Conservation (phyloP, 257 asterid species). For the Lithospermum erythrorhizon region DNA sequence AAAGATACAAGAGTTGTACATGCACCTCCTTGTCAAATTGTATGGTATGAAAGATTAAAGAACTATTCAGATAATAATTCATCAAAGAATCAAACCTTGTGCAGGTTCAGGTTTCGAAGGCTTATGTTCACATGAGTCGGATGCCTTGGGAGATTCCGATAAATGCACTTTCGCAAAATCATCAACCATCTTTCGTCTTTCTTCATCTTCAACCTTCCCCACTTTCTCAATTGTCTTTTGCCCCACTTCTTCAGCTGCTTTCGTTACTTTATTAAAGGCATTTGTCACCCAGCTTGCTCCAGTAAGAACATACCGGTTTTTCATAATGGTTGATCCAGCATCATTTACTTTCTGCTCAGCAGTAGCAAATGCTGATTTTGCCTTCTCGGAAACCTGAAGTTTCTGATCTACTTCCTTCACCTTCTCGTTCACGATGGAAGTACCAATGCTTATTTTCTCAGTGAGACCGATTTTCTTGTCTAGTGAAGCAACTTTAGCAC, state of each 20-base stretch:
- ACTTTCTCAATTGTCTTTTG: constrained; percentile 80
- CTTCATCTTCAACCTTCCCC: constrained; percentile 63
- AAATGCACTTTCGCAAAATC: constrained; percentile 72
- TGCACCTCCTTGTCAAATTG: constrained; percentile 14
- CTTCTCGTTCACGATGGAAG: constrained; percentile 64
- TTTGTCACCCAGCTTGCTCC: constrained; percentile 85
- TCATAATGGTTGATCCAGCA: constrained; percentile 85
- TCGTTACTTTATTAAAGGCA: constrained; percentile 60
- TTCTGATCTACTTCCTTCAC: constrained; percentile 78
- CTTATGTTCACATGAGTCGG: constrained; percentile 38
- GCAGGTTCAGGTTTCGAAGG: constrained; percentile 54
- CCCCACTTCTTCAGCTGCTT: constrained; percentile 88
- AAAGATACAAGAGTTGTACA: constrained; percentile 18
- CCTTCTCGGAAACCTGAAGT: constrained; percentile 80
- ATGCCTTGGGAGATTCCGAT: constrained; percentile 64
- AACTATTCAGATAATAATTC: constrained; percentile 11
- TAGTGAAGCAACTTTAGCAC: constrained; percentile 61
- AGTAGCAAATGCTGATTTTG: constrained; percentile 61
- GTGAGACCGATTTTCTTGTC: constrained; percentile 69
- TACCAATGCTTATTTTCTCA: constrained; percentile 65
- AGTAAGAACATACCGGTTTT: constrained; percentile 61
- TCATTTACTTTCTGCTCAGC: constrained; percentile 76
- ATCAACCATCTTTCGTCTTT: constrained; percentile 72
- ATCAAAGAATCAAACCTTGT: constrained; percentile 53
- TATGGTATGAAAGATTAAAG: constrained; percentile 4